Evolutionary conservation across 768 basidiomycete genomes (phyloP), one percentile per base, ranked within the genome.

Genomic region (Agaricus sinodeliciosus): DNA sequence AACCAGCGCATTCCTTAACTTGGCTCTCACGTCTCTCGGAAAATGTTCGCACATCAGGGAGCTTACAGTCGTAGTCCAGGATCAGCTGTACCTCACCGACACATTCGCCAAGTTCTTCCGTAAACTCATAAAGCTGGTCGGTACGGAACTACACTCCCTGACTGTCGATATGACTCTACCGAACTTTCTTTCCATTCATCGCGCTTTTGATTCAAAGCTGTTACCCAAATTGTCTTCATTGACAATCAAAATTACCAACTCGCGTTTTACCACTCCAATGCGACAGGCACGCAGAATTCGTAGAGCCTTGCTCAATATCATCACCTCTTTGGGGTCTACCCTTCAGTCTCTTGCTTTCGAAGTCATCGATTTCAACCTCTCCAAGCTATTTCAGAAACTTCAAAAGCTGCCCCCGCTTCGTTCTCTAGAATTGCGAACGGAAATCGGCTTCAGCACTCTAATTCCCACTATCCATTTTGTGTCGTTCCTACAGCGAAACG

Each of bases 41-140:
- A 16, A 8, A 4, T 65, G 65, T 43, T 15, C 54, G 19, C 57
- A 63, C 26, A 55, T 66, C 18, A 57, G 56, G 18, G 58, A 63
- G 39, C 22, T 67, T 5, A 63, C 57, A 9, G 54, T 69, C 39
- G 54, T 62, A 9, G 50, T 69, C 22, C 58, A 63, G 43, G 64
- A 66, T 37, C 60, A 66, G 13, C 40, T 47, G 8, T 31, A 31
- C 36, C 49, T 61, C n/a, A 58, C 62, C 1, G 48, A 55, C 9
- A 49, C 58, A 2, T 64, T 65, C 43, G 43, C 46, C 19, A 45
- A 43, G 5, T 65, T 64, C 49, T 55, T 64, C 9, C 45, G 56
- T 9, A 50, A 54, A 1, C 25, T 67, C 4, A 60, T 63, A 61
- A 47, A 49, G n/a, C 58, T 58, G 1, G 27, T 66, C 18, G 63